Conservation (phyloP, 108 stramenopile species). For the Conticribra weissflogii region DNA sequence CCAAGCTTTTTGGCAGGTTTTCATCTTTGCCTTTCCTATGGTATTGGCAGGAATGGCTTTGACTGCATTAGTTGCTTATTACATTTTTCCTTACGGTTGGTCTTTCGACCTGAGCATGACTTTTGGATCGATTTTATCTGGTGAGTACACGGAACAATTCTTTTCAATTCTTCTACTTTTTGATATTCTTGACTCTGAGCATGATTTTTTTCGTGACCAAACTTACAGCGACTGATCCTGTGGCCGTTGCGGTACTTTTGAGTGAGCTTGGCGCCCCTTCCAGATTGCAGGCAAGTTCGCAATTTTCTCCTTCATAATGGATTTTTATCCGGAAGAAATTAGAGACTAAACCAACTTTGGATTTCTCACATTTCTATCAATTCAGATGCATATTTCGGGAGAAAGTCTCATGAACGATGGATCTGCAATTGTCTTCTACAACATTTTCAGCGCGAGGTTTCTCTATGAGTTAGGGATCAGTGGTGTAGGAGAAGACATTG, state of each 20-base stretch:
- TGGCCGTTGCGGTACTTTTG: slow-evolving; percentile 87
- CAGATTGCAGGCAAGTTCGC: slow-evolving; percentile 49
- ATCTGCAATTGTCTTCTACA: slow-evolving; percentile 89
- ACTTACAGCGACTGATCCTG: slow-evolving; percentile 89
- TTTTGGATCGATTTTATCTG: slow-evolving; percentile 75
- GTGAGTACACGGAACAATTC: background rate
- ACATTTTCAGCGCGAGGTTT: slow-evolving; percentile 67
- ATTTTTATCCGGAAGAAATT: background rate
- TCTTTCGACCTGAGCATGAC: slow-evolving; percentile 67
- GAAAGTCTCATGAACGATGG: slow-evolving; percentile 92
- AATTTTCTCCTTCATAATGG: background rate
- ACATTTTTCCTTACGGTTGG: slow-evolving; percentile 77
- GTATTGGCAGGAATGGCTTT: slow-evolving; percentile 73
- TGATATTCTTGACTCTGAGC: background rate
- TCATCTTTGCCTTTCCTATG: slow-evolving; percentile 90
- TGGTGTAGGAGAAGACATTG: slow-evolving; percentile 59
- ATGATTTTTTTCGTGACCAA: background rate
- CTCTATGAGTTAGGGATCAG: slow-evolving; percentile 50
- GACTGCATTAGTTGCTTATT: slow-evolving; percentile 62
- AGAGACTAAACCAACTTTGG: background rate
- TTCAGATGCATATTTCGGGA: slow-evolving; percentile 67
- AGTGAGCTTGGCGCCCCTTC: slow-evolving; percentile 75
- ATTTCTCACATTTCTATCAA: background rate
- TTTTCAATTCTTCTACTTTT: background rate
- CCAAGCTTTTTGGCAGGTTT: slow-evolving; percentile 52